Base-by-base conservation (phyloP, 352 stramenopile genomes). In the Elongisporangium undulatum region DNA sequence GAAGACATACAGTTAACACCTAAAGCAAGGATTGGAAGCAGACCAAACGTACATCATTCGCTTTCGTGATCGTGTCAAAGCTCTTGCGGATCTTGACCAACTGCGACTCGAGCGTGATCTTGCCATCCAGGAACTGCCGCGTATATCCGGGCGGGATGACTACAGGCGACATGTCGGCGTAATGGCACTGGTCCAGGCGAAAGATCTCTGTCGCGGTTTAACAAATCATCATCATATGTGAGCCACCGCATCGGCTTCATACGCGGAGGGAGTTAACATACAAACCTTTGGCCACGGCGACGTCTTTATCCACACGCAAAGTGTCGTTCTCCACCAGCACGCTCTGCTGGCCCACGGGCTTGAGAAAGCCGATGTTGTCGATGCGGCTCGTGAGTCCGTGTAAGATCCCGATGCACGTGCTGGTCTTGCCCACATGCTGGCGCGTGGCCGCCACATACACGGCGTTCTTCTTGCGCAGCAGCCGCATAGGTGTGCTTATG, bases 121-220 rank as follows among this genome's bases (percentile, higher is more conserved):
- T 74, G 20, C 94, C 94, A 62, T 99, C 95, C 20, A 99, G 76
- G 65, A 95, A 99, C n/a, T 97, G 70, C 63, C 94, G 95, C 26
- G 96, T 99, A 69, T 99, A 99, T 7, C 95, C 95, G 4, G 74
- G 64, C 12, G 95, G 96, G 67, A 99, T 98, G 63, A 99, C 89
- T 5, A 99, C 94, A 12, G 96, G 96, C 52, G 84, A 97, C 96
- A 99, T 99, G 64, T 98, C 79, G 49, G 72, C 62, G 74, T 99
- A 99, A 34, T 93, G 78, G 57, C 96, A 94, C 51, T 92, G 82
- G 59, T 92, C 74, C 29, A 99, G 70, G 53, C 91, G 72, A 61
- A 99, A 99, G 61, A 98, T 91, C 78, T 99, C 94, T 91, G 66
- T 41, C 4, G 19, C 9, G 24, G 26, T 24, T 39, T 19, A 59